Percentiles rank a stretch among this genome's conserved stretches.
phyloP scores from a whole-genome alignment of 495 filamentous ascomycete species.

The Neurospora cerealis region DNA sequence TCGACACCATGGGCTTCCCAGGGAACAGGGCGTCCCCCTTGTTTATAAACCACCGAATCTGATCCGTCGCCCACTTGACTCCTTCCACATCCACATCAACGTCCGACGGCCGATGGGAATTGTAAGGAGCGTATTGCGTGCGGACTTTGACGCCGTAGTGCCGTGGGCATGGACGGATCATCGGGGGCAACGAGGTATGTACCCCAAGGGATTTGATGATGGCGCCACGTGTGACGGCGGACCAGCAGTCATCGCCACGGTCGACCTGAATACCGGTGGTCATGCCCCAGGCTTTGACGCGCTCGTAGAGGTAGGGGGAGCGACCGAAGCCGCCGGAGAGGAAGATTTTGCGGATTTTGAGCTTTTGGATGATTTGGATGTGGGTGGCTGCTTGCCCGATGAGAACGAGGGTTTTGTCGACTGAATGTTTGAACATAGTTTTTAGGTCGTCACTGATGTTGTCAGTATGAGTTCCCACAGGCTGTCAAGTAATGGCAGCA shows the following conservation, averaged over 20 bases:
- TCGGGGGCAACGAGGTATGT: conserved; percentile 9
- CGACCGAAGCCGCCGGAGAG: conserved; percentile 18
- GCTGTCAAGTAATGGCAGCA: neutral
- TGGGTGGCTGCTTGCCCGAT: conserved; percentile 12
- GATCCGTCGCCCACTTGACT: conserved; percentile 13
- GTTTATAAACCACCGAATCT: conserved; percentile 18
- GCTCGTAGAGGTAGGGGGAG: conserved; percentile 13
- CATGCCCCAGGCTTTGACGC: conserved; percentile 8
- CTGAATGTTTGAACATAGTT: conserved; percentile 11
- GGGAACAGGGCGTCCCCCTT: conserved; percentile 21
- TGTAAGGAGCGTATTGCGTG: conserved; percentile 6
- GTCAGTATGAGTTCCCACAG: neutral
- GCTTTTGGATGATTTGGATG: conserved; percentile 11
- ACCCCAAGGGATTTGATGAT: conserved; percentile 22
- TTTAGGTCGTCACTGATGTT: conserved; percentile 10
- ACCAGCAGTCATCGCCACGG: conserved; percentile 19
- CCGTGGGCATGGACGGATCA: conserved; percentile 14
- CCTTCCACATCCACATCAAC: conserved; percentile 11
- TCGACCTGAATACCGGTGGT: conserved; percentile 10
- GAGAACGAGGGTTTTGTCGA: conserved; percentile 15
- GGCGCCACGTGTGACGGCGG: conserved; percentile 21
- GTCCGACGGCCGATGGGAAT: conserved; percentile 5
- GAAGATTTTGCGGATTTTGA: conserved; percentile 15
- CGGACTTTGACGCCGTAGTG: conserved; percentile 22
- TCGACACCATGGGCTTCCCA: conserved; percentile 4